Evolutionary conservation across 2,329 filamentous ascomycete genomes (phyloP).

Genomic region (Aspergillus sp.): DNA sequence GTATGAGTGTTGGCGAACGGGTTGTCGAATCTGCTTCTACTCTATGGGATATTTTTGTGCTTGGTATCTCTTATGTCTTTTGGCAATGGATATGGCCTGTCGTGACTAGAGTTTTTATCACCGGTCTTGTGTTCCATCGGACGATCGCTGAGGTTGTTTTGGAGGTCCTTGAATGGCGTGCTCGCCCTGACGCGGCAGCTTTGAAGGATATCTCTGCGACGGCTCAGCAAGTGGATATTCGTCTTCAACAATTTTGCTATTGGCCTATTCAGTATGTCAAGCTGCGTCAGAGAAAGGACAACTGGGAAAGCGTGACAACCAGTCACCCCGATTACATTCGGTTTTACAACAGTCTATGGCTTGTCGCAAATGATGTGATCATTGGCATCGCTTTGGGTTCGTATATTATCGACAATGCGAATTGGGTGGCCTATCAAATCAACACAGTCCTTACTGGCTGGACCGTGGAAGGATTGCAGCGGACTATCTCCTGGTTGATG

Average conservation of each 20-base stretch:
- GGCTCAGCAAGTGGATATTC: slow-evolving; percentile 94
- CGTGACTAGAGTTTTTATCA: slow-evolving; percentile 67
- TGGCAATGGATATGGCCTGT: slow-evolving; percentile 74
- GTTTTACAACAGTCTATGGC: slow-evolving; percentile 98
- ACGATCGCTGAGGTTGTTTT: slow-evolving; percentile 75
- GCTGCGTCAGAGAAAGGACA: slow-evolving; percentile 77
- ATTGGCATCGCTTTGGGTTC: slow-evolving; percentile 95
- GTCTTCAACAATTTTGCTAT: slow-evolving; percentile 96
- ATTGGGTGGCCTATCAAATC: slow-evolving; percentile 76
- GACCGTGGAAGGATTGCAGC: slow-evolving; percentile 80
- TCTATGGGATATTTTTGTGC: slow-evolving; percentile 68
- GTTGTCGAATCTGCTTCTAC: slow-evolving; percentile 91
- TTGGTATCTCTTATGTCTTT: slow-evolving; percentile 66
- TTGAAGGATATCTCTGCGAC: slow-evolving; percentile 95
- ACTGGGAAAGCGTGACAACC: slow-evolving; percentile 93
- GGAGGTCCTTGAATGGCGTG: slow-evolving; percentile 76
- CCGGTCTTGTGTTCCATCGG: slow-evolving; percentile 73
- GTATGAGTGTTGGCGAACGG: slow-evolving; percentile 86
- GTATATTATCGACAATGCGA: slow-evolving; percentile 93
- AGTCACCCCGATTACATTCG: slow-evolving; percentile 97
- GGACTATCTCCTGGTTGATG: slow-evolving; percentile 93
- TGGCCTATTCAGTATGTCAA: slow-evolving; percentile 97
- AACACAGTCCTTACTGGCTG: slow-evolving; percentile 71
- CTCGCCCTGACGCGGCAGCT: slow-evolving; percentile 71
- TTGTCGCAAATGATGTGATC: slow-evolving; percentile 97